Evolutionary conservation across 352 stramenopile species (phyloP).

Genomic region (Pelagophyceae sp.): DNA sequence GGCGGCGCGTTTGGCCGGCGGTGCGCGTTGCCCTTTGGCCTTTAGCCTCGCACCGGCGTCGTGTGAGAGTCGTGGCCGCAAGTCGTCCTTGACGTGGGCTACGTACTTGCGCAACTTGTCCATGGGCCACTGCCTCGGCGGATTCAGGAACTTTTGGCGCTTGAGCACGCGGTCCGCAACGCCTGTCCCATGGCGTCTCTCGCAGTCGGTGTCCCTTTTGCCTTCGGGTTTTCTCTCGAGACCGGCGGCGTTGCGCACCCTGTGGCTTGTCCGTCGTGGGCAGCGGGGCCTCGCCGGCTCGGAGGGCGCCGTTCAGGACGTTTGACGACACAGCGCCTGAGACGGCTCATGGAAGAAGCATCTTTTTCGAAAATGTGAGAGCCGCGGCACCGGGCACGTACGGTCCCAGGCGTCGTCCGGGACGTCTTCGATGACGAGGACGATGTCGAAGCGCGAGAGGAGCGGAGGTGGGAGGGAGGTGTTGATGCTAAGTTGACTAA

Average conservation of each 20-base stretch:
- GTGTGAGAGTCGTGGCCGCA: slow-evolving; percentile 63
- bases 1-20: background rate
- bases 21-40: background rate
- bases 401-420: slow-evolving; percentile 71
- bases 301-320: slow-evolving; percentile 77
- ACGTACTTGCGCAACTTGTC: slow-evolving; percentile 82
- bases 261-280: background rate
- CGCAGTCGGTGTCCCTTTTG: too few relatives aligned
- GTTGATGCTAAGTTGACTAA: too few relatives aligned
- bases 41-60: background rate
- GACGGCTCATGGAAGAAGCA: too few relatives aligned
- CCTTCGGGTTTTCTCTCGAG: slow-evolving; percentile 23
- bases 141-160: too few relatives aligned
- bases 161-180: too few relatives aligned
- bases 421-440: slow-evolving; percentile 86
- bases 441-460: slow-evolving; percentile 92
- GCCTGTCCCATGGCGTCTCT: too few relatives aligned
- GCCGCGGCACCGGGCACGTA: too few relatives aligned
- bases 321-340: slow-evolving; percentile 88
- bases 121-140: slow-evolving; percentile 70
- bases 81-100: slow-evolving; percentile 70
- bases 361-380: too few relatives aligned
- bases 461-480: slow-evolving; percentile 87
- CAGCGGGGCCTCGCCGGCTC: slow-evolving; percentile 6
- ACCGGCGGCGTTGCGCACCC: slow-evolving; percentile 40